Evolutionary conservation across 306 rosid species (phyloP), one percentile per base, ranked within the genome.

Genomic region (Alnus rubra): DNA sequence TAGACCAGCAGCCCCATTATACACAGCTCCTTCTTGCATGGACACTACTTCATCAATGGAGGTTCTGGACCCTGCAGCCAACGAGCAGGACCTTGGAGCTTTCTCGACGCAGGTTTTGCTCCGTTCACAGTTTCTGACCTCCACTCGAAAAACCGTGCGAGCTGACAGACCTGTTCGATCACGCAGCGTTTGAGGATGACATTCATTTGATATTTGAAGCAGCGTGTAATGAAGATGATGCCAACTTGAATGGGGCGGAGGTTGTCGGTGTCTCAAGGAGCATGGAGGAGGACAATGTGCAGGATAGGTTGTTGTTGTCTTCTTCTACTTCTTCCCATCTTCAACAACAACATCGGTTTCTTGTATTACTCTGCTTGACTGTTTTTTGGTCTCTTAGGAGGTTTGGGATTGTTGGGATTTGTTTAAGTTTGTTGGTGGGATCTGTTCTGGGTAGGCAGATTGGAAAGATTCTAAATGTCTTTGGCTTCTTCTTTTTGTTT

Each of bases 301-400:
- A 72, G 18, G 78, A 78, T 3, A 74, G 78, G 77, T 4, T 76
- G 14, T 49, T 74, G 8, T 54, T 74, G 6, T 82, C 83, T 33
- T 67, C 80, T 12, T 55, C 86, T 28, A 50, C 89, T 80, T 81
- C 82, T 48, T 85, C 87, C 88, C 94, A 39, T 87, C 90, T 15
- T 89, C 91, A 67, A 86, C 94, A 64, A 87, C 89, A 50, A 86
- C 91, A 12, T 78, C 89, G 28, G 82, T 82, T 83, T 90, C 88
- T 85, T 84, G 67, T 82, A 77, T 79, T 86, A 73, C 50, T 76
- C 80, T 68, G 67, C 58, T 55, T 77, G 82, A 79, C 62, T 23
- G 45, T 42, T 64, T 79, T 62, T 71, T 67, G 42, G 60, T 59
- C 65, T 23, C 47, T 78, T 56, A 23, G 33, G 53, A 82, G 80